Conservation (phyloP, 2,329 filamentous ascomycete genomes). For the Zelopaecilomyces penicillatus region DNA sequence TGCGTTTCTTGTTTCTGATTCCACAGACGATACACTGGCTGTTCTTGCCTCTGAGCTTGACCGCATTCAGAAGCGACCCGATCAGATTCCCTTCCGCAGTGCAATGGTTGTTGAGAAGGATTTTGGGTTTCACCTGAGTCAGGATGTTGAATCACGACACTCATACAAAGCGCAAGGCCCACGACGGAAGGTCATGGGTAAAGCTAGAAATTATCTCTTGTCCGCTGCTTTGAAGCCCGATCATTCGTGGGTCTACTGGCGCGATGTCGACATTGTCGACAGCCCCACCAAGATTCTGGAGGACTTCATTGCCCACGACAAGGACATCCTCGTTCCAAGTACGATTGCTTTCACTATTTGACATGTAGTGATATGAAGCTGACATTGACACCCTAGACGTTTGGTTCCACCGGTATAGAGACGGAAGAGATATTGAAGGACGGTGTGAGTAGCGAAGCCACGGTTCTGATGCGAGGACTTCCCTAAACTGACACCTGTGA, state of each 20-base stretch:
- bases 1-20: constrained; percentile 89
- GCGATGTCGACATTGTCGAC: constrained; percentile 93
- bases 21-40: constrained; percentile 83
- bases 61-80: constrained; percentile 72
- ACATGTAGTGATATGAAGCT: constrained; percentile 11
- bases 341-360: constrained; percentile 31
- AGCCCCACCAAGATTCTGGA: constrained; percentile 82
- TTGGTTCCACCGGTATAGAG: constrained; percentile 88
- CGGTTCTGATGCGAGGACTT: neutral
- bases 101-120: constrained; percentile 84
- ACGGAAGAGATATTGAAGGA: constrained; percentile 82
- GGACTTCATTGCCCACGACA: constrained; percentile 90
- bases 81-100: constrained; percentile 77
- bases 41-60: constrained; percentile 77
- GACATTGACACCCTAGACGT: constrained; percentile 54
- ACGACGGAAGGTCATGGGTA: constrained; percentile 81
- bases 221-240: constrained; percentile 78
- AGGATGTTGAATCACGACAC: constrained; percentile 76
- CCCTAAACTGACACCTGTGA: constrained; percentile 9
- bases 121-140: constrained; percentile 67
- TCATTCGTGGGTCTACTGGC: constrained; percentile 98
- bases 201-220: constrained; percentile 86
- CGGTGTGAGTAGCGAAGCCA: constrained; percentile 58
- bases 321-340: constrained; percentile 92
- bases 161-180: constrained; percentile 82